Evolutionary conservation across 2,329 filamentous ascomycete species (phyloP).

Genomic region (Blastomyces silverae): DNA sequence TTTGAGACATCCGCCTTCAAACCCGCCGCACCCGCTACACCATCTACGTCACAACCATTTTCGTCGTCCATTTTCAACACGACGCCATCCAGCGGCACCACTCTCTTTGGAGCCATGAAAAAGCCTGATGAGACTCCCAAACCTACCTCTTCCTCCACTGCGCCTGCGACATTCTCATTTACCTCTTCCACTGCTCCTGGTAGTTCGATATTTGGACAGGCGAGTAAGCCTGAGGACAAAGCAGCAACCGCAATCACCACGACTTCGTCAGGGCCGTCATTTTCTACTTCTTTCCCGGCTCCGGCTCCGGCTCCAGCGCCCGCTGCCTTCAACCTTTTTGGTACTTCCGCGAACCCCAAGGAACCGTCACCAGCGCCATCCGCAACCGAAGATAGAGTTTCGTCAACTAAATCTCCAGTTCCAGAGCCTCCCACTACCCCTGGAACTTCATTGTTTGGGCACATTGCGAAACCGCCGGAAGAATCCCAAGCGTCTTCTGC

Average conservation of each 20-base stretch:
- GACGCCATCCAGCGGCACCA: conserved; percentile 23
- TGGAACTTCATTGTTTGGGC: conserved; percentile 17
- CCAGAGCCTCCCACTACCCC: neutral
- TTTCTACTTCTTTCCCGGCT: conserved; percentile 7
- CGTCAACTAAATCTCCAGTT: neutral
- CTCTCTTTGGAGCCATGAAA: conserved; percentile 23
- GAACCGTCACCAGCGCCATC: conserved; percentile 15
- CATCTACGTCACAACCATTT: conserved; percentile 11
- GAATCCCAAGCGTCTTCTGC: conserved; percentile 5
- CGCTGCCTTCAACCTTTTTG: conserved; percentile 11
- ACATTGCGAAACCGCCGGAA: conserved; percentile 12
- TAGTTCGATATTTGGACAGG: conserved; percentile 8
- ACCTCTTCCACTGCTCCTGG: neutral
- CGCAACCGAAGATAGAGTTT: conserved; percentile 12
- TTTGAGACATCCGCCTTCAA: conserved; percentile 8
- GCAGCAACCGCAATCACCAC: conserved; percentile 11
- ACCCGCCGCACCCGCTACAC: neutral
- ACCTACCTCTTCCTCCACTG: conserved; percentile 16
- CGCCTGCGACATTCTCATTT: conserved; percentile 7
- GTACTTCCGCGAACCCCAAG: neutral
- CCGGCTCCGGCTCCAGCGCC: conserved; percentile 6
- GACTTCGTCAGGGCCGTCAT: conserved; percentile 10
- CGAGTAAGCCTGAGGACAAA: neutral
- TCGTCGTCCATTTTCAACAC: conserved; percentile 16
- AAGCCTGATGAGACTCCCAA: conserved; percentile 22